Base-by-base conservation (phyloP, 495 filamentous ascomycete species). In the Neurospora sp. region DNA sequence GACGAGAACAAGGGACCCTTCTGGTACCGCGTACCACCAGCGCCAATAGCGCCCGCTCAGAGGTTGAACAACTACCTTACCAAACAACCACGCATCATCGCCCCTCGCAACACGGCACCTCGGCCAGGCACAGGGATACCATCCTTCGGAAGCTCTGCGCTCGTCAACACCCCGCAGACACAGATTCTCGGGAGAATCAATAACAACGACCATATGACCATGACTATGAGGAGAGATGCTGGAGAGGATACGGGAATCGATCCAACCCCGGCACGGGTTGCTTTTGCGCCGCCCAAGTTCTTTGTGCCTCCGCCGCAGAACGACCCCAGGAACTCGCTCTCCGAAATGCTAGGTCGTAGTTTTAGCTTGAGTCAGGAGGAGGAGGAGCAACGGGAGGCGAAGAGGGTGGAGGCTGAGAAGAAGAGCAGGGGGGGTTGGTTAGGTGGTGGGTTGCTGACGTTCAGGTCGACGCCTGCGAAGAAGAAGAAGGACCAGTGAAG, bases 31-130 rank as follows among this genome's bases (percentile, higher is more conserved):
- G 83, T 93, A 2, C 91, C 92, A 18, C 81, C 90, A 16, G 89
- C 90, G 20, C 90, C 92, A 7, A 87, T 84, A 11, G 86, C 85
- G 22, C 90, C 90, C 6, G 87, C 90, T 11, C 89, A 90, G 81
- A 84, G 84, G 68, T 80, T 90, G 37, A 88, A 89, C 70, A 91
- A 89, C 73, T 66, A 31, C 53, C 90, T 89, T 16, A 81, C 85
- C 5, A 87, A 84, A 69, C 82, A 85, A 72, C 84, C 85, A 12
- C 77, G 80, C 53, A 66, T 66, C 27, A 66, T 66, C 14, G 2
- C 53, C 4, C 0, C 48, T 6, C 48, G 48, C 27, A 35, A 66
- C 48, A 59, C 48, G 20, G 48, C 48, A 27, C 20, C 20, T 66
- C 53, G 27, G 31, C 53, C 27, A 37, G 27, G 53, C 27, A 35